phyloP scores from a whole-genome alignment of 257 asterid species.

The Solanum paucissectum region DNA sequence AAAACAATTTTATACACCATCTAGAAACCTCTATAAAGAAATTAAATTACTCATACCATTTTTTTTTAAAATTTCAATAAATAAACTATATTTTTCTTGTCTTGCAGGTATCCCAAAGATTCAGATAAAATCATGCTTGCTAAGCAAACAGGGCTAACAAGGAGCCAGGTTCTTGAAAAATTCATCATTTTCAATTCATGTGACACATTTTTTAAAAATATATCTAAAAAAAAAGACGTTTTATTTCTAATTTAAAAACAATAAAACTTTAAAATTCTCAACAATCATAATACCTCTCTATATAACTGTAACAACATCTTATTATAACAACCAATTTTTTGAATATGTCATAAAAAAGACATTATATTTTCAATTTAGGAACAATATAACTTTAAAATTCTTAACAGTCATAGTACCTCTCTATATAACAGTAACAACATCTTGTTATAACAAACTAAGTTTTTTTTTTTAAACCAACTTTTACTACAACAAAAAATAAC shows the following conservation, averaged over 20 bases:
- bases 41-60: no score
- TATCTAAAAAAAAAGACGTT: not conserved
- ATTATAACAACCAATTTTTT: no score
- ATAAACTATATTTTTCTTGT: not conserved
- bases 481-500: no score
- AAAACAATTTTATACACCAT: no score
- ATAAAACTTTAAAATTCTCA: no score
- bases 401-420: not conserved
- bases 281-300: no score
- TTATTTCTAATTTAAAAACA: not conserved
- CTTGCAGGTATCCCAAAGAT: slow-evolving; percentile 67
- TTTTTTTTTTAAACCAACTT: not conserved
- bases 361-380: no score
- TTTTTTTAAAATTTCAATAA: no score
- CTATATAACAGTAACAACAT: not conserved
- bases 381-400: no score
- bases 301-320: no score
- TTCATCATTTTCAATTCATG: not conserved
- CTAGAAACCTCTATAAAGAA: no score
- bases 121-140: slow-evolving; percentile 62
- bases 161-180: slow-evolving; percentile 47
- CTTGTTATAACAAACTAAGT: not conserved
- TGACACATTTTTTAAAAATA: not conserved
- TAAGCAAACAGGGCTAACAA: slow-evolving; percentile 73
- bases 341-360: no score